These are phyloP conservation scores for Trichoderma pleuroti DNA, from an alignment of 2,329 filamentous ascomycete genomes.

Conservation along the genomic window DNA sequence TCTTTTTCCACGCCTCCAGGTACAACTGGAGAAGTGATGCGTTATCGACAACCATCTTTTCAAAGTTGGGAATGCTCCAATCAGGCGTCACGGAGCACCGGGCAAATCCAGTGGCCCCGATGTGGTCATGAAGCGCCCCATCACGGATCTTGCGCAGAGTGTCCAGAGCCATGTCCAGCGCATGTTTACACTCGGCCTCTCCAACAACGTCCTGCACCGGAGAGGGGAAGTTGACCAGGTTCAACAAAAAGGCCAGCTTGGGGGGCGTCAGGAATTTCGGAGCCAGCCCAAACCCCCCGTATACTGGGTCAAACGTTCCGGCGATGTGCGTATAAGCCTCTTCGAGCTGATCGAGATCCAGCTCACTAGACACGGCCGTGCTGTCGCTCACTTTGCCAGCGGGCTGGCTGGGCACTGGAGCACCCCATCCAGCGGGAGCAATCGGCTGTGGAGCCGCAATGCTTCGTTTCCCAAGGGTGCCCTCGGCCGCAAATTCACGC, in stretches of 20 bases:
- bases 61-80: slow-evolving; percentile 94
- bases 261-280: slow-evolving; percentile 90
- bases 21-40: slow-evolving; percentile 80
- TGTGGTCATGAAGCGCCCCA: slow-evolving; percentile 53
- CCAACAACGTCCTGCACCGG: slow-evolving; percentile 87
- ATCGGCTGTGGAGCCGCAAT: slow-evolving; percentile 32
- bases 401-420: slow-evolving; percentile 29
- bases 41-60: slow-evolving; percentile 96
- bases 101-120: slow-evolving; percentile 52
- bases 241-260: slow-evolving; percentile 78
- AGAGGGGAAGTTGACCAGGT: slow-evolving; percentile 65
- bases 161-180: slow-evolving; percentile 73
- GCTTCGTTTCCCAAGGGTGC: slow-evolving; percentile 57
- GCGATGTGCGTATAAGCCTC: slow-evolving; percentile 82
- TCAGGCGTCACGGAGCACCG: slow-evolving; percentile 87
- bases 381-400: slow-evolving; percentile 24
- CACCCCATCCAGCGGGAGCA: slow-evolving; percentile 31
- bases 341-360: slow-evolving; percentile 88
- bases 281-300: slow-evolving; percentile 75
- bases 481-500: slow-evolving; percentile 83
- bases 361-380: slow-evolving; percentile 54
- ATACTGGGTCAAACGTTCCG: slow-evolving; percentile 71
- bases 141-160: slow-evolving; percentile 72
- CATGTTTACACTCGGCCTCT: slow-evolving; percentile 67
- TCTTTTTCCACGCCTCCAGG: slow-evolving; percentile 75